Evolutionary conservation across 1,139 yeast genomes (phyloP).

Genomic region (Chernovozyma aurita): DNA sequence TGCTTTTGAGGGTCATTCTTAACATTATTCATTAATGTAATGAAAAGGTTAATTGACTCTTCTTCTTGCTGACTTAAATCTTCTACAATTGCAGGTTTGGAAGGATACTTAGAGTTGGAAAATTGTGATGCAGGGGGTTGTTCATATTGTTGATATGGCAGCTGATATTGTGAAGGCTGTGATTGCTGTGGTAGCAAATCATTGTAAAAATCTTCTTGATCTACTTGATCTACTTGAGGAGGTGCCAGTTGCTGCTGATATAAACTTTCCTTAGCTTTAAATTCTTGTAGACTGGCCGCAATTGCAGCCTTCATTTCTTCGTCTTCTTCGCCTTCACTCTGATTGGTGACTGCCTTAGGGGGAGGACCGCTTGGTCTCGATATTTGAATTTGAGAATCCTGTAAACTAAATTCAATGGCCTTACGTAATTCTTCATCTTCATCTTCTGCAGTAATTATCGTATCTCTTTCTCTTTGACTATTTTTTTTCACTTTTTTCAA

Average conservation of each 20-base stretch:
- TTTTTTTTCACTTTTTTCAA: slow-evolving; percentile 7
- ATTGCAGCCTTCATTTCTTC: slow-evolving; percentile 92
- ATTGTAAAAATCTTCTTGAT: slow-evolving; percentile 25
- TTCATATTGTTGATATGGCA: slow-evolving; percentile 6
- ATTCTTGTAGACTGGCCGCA: slow-evolving; percentile 83
- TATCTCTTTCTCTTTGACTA: slow-evolving; percentile 4
- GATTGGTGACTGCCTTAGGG: slow-evolving; percentile 6
- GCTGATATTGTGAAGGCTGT: slow-evolving; percentile 2
- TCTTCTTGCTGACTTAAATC: slow-evolving; percentile 58
- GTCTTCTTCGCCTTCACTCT: slow-evolving; percentile 62
- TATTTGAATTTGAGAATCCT: slow-evolving; percentile 39
- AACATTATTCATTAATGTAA: slow-evolving; percentile 57
- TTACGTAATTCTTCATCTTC: slow-evolving; percentile 75
- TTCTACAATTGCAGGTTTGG: slow-evolving; percentile 12
- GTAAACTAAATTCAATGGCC: slow-evolving; percentile 76
- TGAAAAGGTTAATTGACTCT: slow-evolving; percentile 64
- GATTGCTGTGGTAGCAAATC: slow-evolving; percentile 15
- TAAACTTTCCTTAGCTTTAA: slow-evolving; percentile 41
- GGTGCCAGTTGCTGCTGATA: slow-evolving; percentile 14
- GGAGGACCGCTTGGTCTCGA: slow-evolving; percentile 12
- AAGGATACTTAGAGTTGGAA: slow-evolving; percentile 8
- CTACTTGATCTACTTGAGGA: slow-evolving; percentile 1
- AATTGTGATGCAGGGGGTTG: slow-evolving; percentile 11
- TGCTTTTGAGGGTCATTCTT: slow-evolving; percentile 44
- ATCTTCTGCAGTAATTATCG: slow-evolving; percentile 13